These are phyloP conservation scores for Rhizophagus sp. DNA, from an alignment of 192 early-diverging fungal species.

Conservation along the genomic window DNA sequence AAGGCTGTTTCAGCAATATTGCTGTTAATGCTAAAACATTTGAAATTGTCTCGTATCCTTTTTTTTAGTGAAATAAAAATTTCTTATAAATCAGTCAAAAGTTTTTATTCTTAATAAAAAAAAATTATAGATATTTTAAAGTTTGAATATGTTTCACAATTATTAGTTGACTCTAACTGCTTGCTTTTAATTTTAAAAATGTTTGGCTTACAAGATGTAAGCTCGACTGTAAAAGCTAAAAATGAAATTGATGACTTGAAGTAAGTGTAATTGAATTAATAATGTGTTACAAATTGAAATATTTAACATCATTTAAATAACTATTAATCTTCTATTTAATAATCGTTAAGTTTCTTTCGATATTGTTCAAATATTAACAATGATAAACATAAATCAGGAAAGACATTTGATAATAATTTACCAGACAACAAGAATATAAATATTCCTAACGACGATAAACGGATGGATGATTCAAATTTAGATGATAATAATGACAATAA, in stretches of 20 bases:
- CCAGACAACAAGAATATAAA: too few relatives aligned
- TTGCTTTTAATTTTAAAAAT: slow-evolving; percentile 82
- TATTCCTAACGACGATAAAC: slow-evolving; percentile 19
- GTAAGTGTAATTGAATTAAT: slow-evolving; percentile 35
- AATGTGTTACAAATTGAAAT: not conserved
- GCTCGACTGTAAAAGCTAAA: slow-evolving; percentile 46
- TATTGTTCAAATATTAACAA: slow-evolving; percentile 28
- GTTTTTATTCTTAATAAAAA: slow-evolving; percentile 1
- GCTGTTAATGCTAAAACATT: slow-evolving; percentile 61
- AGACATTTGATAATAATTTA: slow-evolving; percentile 3
- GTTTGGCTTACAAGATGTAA: slow-evolving; percentile 71
- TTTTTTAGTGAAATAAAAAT: not conserved
- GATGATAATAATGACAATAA: slow-evolving; percentile 34
- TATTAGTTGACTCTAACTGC: slow-evolving; percentile 81
- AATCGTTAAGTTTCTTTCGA: slow-evolving; percentile 25
- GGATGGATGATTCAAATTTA: slow-evolving; percentile 18
- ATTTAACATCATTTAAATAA: not conserved
- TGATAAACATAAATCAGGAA: slow-evolving; percentile 25
- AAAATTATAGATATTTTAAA: slow-evolving; percentile 61
- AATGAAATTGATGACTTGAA: slow-evolving; percentile 52
- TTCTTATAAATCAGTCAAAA: not conserved
- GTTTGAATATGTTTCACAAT: slow-evolving; percentile 77
- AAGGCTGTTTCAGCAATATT: slow-evolving; percentile 71
- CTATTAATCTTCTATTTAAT: slow-evolving; percentile 1
- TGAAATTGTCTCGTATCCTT: slow-evolving; percentile 66